Evolutionary conservation across 495 filamentous ascomycete genomes (phyloP), one percentile per base, ranked within the genome.

Genomic region (Ramalina intermedia): DNA sequence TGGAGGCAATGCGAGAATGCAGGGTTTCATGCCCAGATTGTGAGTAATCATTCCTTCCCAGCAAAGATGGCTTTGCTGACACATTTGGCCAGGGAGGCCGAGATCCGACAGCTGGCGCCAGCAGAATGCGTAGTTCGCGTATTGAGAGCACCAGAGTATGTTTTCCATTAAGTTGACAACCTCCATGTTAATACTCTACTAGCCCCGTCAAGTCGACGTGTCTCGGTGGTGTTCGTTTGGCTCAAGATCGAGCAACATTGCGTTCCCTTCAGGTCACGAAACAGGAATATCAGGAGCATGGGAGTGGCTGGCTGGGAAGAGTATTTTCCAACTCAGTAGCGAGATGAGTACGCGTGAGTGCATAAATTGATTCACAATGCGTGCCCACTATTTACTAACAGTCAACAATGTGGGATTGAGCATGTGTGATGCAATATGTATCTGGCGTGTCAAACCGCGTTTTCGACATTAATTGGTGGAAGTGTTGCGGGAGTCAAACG

Each of bases 261-360:
- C 68, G 75, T 50, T 66, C 68, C 37, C 64, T 87, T 11, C 74
- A 78, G 0, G 84, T 96, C 13, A 89, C 84, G 6, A 84, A 85
- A 51, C 74, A 85, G 49, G 87, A 99, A 58, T 96, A 96, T 63
- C 77, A 85, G 43, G 91, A 99, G 63, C 62, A 85, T 61, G 91
- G 91, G 23, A 79, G 79, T 46, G 72, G 66, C 20, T 96, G 85
- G 87, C 72, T 82, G 20, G 76, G 73, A 33, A 79, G 77, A 52
- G 85, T 80, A 58, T 95, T 96, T 55, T 61, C 74, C 21, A 72
- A 71, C 11, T 46, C 56, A 27, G 38, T 49, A 12, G 46, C 39
- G 24, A 43, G 55, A 24, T 58, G 48, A 50, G 1, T 16, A 42
- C 36, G 5, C 29, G 29, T 33, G 12, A 33, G 29, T 33, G 29